A percentile compares a stretch with the other conserved stretches of the same genome.
Conservation (phyloP, 1,284 basidiomycete species). For the Trametes sp. region DNA sequence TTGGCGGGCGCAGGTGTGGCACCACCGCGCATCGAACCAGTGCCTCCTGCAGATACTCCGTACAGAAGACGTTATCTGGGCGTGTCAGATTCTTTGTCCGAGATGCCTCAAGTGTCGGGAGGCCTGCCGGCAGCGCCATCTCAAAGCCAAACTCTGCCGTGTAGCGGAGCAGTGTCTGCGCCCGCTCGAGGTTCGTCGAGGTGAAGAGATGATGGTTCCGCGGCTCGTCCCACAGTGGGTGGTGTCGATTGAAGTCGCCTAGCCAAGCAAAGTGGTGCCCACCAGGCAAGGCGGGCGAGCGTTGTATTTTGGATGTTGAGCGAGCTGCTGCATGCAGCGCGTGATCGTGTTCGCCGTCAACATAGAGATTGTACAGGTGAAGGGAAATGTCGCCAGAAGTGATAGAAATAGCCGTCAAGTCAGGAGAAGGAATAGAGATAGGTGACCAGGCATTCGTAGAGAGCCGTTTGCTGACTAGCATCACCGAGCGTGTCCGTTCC, state of each 20-base stretch:
- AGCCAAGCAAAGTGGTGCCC: conserved; percentile 42
- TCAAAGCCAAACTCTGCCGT: conserved; percentile 32
- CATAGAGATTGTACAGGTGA: conserved; percentile 48
- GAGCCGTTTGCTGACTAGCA: conserved; percentile 40
- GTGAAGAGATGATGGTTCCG: conserved; percentile 49
- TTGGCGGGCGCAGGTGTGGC: conserved; percentile 24
- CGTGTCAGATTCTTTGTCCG: conserved; percentile 41
- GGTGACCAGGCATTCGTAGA: conserved; percentile 37
- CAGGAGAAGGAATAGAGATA: conserved; percentile 33
- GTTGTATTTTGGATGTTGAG: not conserved
- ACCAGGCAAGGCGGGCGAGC: not conserved
- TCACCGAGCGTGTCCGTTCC: conserved; percentile 33
- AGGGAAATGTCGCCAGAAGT: conserved; percentile 14
- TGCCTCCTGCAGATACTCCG: conserved; percentile 15
- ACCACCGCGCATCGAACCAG: conserved; percentile 34
- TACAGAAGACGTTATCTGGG: conserved; percentile 47
- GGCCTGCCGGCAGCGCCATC: conserved; percentile 39
- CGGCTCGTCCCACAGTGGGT: conserved; percentile 53
- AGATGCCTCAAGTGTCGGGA: conserved; percentile 40
- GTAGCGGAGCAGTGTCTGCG: conserved; percentile 36
- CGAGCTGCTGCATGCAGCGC: conserved; percentile 28
- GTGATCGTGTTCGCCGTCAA: conserved; percentile 37
- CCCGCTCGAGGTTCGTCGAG: conserved; percentile 15
- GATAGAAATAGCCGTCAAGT: conserved; percentile 43
- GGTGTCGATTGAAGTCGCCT: conserved; percentile 60